Conservation (phyloP, 176 grass and related monocot genomes). For the Ampelocalamus luodianensis region DNA sequence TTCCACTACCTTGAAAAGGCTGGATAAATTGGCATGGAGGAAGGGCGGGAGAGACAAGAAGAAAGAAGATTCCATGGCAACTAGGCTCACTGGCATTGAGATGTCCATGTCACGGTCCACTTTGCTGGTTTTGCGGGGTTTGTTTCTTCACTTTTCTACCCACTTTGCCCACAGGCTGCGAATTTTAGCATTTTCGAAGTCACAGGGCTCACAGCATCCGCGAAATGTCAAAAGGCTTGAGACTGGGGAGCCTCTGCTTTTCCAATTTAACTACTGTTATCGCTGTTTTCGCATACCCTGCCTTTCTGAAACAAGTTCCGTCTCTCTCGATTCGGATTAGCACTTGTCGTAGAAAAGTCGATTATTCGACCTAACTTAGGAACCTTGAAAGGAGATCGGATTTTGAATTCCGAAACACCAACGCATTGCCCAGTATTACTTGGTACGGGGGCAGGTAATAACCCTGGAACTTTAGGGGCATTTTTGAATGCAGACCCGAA, state of each 20-base stretch:
- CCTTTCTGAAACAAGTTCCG: not conserved
- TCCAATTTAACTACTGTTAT: not conserved
- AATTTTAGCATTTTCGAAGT: not conserved
- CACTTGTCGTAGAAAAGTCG: not conserved
- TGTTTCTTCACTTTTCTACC: conserved; percentile 32
- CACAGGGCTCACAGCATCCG: not conserved
- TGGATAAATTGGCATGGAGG: not conserved
- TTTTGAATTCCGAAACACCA: not conserved
- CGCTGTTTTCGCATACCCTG: not conserved
- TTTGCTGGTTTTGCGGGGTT: conserved; percentile 22
- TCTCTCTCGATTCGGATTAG: not conserved
- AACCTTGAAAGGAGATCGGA: not conserved
- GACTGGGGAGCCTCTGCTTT: conserved; percentile 4
- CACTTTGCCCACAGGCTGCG: conserved; percentile 1
- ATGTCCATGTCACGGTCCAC: conserved; percentile 37
- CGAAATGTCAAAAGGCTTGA: not conserved
- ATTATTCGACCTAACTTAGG: conserved; percentile 24
- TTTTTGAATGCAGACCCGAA: no score
- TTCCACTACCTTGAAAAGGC: conserved; percentile 21
- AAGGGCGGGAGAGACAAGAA: not conserved
- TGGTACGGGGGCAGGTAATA: no score
- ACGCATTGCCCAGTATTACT: not conserved
- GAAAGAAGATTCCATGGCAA: conserved; percentile 44
- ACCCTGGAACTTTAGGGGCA: no score
- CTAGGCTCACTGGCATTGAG: conserved; percentile 18